phyloP scores from a whole-genome alignment of 768 basidiomycete genomes.

The Lentinula raphanica region DNA sequence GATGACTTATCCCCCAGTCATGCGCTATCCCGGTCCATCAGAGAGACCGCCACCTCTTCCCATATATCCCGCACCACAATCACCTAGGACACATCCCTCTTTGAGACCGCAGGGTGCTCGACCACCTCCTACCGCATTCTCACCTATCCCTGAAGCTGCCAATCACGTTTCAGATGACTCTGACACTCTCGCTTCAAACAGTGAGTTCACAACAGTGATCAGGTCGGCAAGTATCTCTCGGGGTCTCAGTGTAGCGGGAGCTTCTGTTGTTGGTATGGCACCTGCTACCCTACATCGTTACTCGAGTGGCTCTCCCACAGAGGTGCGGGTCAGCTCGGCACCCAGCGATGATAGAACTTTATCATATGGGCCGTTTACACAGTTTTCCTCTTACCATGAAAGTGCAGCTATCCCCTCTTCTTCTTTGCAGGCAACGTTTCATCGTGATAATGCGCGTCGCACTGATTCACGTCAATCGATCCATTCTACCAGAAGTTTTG shows the following conservation, averaged over 20 bases:
- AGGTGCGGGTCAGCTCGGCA: background rate
- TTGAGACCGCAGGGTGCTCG: conserved; percentile 18
- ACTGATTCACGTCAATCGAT: conserved; percentile 31
- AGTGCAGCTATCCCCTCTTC: conserved; percentile 20
- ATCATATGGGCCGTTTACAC: conserved; percentile 2
- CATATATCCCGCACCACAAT: conserved; percentile 7
- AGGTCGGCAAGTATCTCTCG: conserved; percentile 22
- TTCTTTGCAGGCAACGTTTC: conserved; percentile 15
- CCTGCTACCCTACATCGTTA: conserved; percentile 25
- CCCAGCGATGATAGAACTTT: background rate
- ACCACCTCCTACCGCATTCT: conserved; percentile 32
- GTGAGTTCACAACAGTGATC: conserved; percentile 17
- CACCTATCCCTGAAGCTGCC: conserved; percentile 22
- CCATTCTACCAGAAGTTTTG: conserved; percentile 41
- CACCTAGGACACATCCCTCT: conserved; percentile 10
- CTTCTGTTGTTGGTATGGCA: conserved; percentile 28
- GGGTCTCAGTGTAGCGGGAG: conserved; percentile 12
- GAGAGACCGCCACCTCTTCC: conserved; percentile 8
- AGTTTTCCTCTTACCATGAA: background rate
- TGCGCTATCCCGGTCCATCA: conserved; percentile 15
- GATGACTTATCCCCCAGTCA: conserved; percentile 47
- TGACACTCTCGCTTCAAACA: conserved; percentile 32
- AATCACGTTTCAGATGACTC: conserved; percentile 30
- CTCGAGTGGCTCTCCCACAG: conserved; percentile 10
- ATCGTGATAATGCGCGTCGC: conserved; percentile 6